These are phyloP conservation scores for Nannizzia gypsea DNA, from an alignment of 2,329 filamentous ascomycete species.

Conservation along the genomic window DNA sequence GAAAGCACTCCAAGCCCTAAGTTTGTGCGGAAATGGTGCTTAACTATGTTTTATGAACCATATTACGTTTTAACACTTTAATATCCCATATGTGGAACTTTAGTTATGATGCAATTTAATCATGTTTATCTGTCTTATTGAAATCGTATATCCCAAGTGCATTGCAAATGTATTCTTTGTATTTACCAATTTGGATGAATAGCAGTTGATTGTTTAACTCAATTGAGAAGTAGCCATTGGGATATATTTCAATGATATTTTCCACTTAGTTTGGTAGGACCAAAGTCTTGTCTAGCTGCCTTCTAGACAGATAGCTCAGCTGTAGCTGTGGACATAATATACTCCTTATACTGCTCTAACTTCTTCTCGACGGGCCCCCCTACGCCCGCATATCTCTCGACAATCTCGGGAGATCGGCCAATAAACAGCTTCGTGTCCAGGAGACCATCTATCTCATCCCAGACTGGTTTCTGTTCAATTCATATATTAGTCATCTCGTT, in stretches of 20 bases:
- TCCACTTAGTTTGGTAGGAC: no score
- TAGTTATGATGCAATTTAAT: neutral
- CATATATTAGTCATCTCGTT: conserved; percentile 4
- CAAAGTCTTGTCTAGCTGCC: neutral
- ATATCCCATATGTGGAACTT: neutral
- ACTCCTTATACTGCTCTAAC: conserved; percentile 9
- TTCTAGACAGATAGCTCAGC: neutral
- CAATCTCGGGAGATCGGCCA: conserved; percentile 44
- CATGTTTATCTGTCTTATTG: neutral
- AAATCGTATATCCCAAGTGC: neutral
- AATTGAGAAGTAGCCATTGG: no score
- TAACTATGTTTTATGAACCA: neutral
- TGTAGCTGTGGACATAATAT: neutral
- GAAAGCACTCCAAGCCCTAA: conserved; percentile 12
- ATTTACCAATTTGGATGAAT: neutral
- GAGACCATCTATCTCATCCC: conserved; percentile 55
- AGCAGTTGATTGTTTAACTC: neutral
- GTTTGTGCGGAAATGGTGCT: neutral
- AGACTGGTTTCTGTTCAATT: conserved; percentile 40
- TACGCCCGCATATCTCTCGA: conserved; percentile 36
- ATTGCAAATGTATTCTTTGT: no score
- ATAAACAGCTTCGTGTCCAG: conserved; percentile 52
- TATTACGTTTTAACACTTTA: neutral
- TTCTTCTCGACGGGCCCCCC: conserved; percentile 12
- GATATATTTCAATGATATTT: no score